Evolutionary conservation across 208 protist species (phyloP).

Genomic region (Trypanosomatidae sp.): DNA sequence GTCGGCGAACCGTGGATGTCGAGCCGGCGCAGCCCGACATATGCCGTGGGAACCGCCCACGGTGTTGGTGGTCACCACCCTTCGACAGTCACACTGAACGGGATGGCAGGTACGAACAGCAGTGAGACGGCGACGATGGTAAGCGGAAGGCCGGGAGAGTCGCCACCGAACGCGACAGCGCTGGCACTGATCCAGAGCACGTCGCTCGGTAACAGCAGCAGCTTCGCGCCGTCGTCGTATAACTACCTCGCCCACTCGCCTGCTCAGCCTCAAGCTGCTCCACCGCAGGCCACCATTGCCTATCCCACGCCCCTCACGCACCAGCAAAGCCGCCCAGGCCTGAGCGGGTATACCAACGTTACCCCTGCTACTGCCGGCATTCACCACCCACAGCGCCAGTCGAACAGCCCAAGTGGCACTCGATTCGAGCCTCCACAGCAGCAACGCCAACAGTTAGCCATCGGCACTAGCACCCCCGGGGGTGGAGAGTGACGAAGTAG

Average conservation of each 20-base stretch:
- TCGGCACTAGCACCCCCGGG: slow-evolving; percentile 3
- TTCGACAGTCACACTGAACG: not conserved
- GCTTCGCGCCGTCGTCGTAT: slow-evolving; percentile 31
- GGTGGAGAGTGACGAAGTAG: not conserved
- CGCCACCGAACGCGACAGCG: slow-evolving; percentile 18
- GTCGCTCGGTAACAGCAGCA: slow-evolving; percentile 18
- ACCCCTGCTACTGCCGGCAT: not conserved
- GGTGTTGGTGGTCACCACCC: not conserved
- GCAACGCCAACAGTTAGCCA: slow-evolving; percentile 17
- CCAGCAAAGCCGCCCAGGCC: slow-evolving; percentile 18
- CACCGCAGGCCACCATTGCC: slow-evolving; percentile 1
- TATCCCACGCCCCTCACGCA: slow-evolving; percentile 21
- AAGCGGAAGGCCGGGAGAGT: slow-evolving; percentile 10
- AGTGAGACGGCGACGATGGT: slow-evolving; percentile 21
- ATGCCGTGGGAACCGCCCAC: not conserved
- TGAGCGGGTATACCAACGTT: not conserved
- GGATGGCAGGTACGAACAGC: slow-evolving; percentile 10
- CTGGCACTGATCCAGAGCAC: slow-evolving; percentile 29
- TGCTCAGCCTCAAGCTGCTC: slow-evolving; percentile 8
- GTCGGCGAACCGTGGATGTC: slow-evolving; percentile 25
- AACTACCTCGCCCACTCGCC: slow-evolving; percentile 29
- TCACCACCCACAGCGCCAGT: not conserved
- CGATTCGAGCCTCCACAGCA: slow-evolving; percentile 11
- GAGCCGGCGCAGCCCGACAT: slow-evolving; percentile 26
- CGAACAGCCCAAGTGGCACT: slow-evolving; percentile 14